Base-by-base conservation (phyloP, 495 filamentous ascomycete genomes). In the Letharia lupina region DNA sequence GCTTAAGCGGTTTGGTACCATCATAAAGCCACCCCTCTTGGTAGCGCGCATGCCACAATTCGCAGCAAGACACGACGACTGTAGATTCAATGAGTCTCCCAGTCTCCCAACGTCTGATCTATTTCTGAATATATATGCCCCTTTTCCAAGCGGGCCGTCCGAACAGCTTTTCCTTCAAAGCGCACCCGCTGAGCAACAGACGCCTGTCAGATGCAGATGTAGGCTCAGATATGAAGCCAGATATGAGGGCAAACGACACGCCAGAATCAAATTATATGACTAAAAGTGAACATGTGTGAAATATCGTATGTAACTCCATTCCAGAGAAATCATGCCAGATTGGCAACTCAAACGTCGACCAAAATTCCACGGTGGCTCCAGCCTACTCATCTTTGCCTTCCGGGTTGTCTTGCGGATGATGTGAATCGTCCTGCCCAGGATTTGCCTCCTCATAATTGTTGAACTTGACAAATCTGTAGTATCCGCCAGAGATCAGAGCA, bases 371-470 rank as follows among this genome's bases (percentile, higher is more conserved):
- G 40, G 28, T 41, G 12, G n/a, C 3, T 6, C 31, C 15, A 39
- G 2, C 16, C 33, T 37, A 57, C 33, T 57, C 16, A 15, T 23
- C 20, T n/a, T 60, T 65, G 4, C 45, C 37, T 35, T 5, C 2
- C 4, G 50, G 57, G 39, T 35, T 62, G 45, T 61, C 57, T 61
- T 66, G 58, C 31, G 64, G 64, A 61, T 66, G 45, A 48, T 68
- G 44, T 15, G 66, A 64, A 33, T 50, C 63, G 64, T 93, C 90
- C 75, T 90, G 87, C 4, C 85, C 89, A 7, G 89, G 88, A 66
- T 95, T 96, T 65, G 86, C 88, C n/a, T 85, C 86, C 75, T 91
- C 84, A 73, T 90, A 95, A 68, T 88, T 82, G 54, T 93, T 79
- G 5, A 78, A 70, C 69, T 89, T 85, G 60, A 91, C 79, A 61